Percentiles rank a stretch among this genome's conserved stretches.
These are phyloP conservation scores for Mortierella sp. DNA, from an alignment of 371 early-diverging fungal genomes.

Conservation along the genomic window DNA sequence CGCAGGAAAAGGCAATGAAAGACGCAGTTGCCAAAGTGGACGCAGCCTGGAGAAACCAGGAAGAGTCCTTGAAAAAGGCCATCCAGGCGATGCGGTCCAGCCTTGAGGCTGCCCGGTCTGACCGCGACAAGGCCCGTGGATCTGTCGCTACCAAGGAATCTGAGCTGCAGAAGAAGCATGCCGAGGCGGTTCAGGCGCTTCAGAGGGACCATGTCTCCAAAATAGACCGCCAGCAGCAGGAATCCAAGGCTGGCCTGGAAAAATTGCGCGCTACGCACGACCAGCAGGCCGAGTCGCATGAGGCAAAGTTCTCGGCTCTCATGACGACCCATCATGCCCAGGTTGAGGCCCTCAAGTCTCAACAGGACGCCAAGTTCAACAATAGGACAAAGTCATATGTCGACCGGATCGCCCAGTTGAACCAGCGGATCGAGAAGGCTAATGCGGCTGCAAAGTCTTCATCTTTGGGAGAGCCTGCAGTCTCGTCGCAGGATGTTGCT, in stretches of 20 bases:
- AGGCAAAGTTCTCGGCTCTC: constrained; percentile 26
- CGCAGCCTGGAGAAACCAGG: constrained; percentile 18
- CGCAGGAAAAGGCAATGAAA: constrained; percentile 13
- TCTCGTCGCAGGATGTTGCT: constrained; percentile 14
- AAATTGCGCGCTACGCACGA: constrained; percentile 23
- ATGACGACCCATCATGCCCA: constrained; percentile 23
- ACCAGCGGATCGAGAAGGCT: constrained; percentile 8
- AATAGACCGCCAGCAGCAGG: constrained; percentile 12
- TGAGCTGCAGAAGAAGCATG: constrained; percentile 27
- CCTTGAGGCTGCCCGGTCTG: constrained; percentile 4
- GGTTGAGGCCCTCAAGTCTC: constrained; percentile 12
- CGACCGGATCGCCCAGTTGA: constrained; percentile 13
- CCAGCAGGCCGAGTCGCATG: constrained; percentile 29
- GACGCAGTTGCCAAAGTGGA: constrained; percentile 32
- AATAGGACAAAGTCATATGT: background rate
- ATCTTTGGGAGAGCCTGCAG: background rate
- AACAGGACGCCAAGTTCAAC: constrained; percentile 16
- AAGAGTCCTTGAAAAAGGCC: constrained; percentile 9
- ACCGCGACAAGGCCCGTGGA: constrained; percentile 20
- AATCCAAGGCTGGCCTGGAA: background rate
- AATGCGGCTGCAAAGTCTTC: background rate
- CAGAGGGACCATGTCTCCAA: constrained; percentile 12
- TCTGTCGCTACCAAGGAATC: constrained; percentile 12
- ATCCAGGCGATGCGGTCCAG: constrained; percentile 1
- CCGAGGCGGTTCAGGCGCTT: constrained; percentile 4